phyloP scores from a whole-genome alignment of 768 basidiomycete genomes.

The Termitomyces sp. region DNA sequence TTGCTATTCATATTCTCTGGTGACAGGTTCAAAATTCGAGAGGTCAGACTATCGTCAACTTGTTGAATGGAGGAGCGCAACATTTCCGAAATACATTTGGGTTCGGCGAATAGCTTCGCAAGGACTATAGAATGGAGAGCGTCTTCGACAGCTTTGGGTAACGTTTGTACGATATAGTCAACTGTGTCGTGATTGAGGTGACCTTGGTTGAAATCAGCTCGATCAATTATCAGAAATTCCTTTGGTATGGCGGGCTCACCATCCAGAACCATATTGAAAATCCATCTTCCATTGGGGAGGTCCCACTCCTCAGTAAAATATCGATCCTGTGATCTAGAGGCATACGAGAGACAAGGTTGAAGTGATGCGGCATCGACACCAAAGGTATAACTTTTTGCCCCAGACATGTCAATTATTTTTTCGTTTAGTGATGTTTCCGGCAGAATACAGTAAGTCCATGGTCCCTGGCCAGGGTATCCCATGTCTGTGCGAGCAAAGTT shows the following conservation, averaged over 20 bases:
- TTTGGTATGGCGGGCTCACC: constrained; percentile 13
- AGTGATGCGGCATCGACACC: constrained; percentile 23
- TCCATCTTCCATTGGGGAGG: constrained; percentile 25
- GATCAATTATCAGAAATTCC: background rate
- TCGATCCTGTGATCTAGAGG: constrained; percentile 26
- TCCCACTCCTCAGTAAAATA: constrained; percentile 25
- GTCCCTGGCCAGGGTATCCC: constrained; percentile 42
- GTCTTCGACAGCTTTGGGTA: constrained; percentile 4
- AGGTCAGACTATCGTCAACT: constrained; percentile 37
- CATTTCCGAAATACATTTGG: constrained; percentile 2
- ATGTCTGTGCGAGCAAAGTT: constrained; percentile 49
- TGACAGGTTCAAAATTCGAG: constrained; percentile 38
- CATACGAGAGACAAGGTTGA: constrained; percentile 26
- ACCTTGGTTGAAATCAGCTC: background rate
- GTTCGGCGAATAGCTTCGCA: background rate
- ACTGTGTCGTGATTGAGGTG: constrained; percentile 10
- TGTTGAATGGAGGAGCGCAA: constrained; percentile 2
- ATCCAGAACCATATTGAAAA: constrained; percentile 29
- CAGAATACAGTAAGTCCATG: constrained; percentile 50
- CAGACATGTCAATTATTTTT: constrained; percentile 32
- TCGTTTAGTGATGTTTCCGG: constrained; percentile 31
- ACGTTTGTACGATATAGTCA: constrained; percentile 6
- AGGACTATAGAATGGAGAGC: background rate
- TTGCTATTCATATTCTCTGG: constrained; percentile 22
- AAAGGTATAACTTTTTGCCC: constrained; percentile 17